Percentiles rank a stretch among this genome's conserved stretches.
Conservation (phyloP, 768 basidiomycete species). For the Mycena metata region DNA sequence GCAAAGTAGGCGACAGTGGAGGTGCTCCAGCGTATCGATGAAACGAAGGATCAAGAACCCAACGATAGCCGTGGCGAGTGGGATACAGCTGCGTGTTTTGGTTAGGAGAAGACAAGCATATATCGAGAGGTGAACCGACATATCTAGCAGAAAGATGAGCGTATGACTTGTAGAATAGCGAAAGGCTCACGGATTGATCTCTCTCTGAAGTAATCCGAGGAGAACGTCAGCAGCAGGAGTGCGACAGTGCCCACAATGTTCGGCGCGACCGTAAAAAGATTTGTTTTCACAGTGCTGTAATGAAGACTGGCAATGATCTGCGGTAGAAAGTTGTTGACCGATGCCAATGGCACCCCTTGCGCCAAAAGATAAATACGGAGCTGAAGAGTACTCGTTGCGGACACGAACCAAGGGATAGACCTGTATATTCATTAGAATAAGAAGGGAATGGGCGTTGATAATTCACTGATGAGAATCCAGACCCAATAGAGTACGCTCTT, state of each 20-base stretch:
- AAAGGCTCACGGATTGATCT: slow-evolving; percentile 59
- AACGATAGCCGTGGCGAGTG: slow-evolving; percentile 53
- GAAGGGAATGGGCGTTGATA: background rate
- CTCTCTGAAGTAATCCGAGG: slow-evolving; percentile 66
- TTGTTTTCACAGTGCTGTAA: slow-evolving; percentile 58
- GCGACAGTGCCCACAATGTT: slow-evolving; percentile 59
- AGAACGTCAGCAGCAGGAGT: slow-evolving; percentile 60
- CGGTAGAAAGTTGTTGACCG: slow-evolving; percentile 68
- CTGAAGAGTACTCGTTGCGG: background rate
- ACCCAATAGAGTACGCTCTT: slow-evolving; percentile 61
- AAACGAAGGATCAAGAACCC: slow-evolving; percentile 63
- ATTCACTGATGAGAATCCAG: slow-evolving; percentile 59
- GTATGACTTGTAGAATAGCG: slow-evolving; percentile 29
- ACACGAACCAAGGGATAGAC: slow-evolving; percentile 31
- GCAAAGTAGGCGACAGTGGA: slow-evolving; percentile 66
- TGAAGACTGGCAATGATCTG: slow-evolving; percentile 46
- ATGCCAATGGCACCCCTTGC: slow-evolving; percentile 60
- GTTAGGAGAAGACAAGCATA: background rate
- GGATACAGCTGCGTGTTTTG: slow-evolving; percentile 52
- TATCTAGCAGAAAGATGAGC: slow-evolving; percentile 19
- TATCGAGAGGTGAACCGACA: slow-evolving; percentile 21
- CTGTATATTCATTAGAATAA: slow-evolving; percentile 10
- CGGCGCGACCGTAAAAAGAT: slow-evolving; percentile 66
- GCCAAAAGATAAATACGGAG: background rate
- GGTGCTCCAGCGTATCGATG: slow-evolving; percentile 56